phyloP scores from a whole-genome alignment of 2,329 filamentous ascomycete species.

The Dendrostoma leiphaemia region DNA sequence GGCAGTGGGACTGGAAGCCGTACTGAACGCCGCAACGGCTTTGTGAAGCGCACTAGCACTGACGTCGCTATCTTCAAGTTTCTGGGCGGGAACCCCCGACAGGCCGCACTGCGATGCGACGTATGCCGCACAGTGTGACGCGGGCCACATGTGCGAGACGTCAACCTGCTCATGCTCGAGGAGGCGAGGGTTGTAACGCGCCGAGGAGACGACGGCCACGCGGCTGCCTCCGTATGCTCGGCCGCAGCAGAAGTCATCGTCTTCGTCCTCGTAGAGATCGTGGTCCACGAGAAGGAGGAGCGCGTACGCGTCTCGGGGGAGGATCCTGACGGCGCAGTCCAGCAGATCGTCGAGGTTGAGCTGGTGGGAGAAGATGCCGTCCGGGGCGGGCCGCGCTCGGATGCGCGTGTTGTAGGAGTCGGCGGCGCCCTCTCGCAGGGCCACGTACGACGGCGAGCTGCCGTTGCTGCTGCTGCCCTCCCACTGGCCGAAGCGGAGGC shows the following conservation, averaged over 20 bases:
- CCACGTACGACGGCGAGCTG: constrained; percentile 36
- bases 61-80: neutral
- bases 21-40: constrained; percentile 31
- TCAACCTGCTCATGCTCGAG: constrained; percentile 38
- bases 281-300: constrained; percentile 56
- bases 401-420: constrained; percentile 43
- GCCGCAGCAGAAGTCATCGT: constrained; percentile 67
- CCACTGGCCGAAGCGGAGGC: constrained; percentile 50
- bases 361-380: constrained; percentile 46
- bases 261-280: constrained; percentile 64
- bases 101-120: constrained; percentile 37
- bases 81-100: neutral
- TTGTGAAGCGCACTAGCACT: constrained; percentile 29
- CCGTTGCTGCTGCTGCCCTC: constrained; percentile 23
- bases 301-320: constrained; percentile 59
- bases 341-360: constrained; percentile 61
- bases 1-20: constrained; percentile 23
- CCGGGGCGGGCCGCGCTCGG: constrained; percentile 45
- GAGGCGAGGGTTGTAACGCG: constrained; percentile 58
- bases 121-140: constrained; percentile 57
- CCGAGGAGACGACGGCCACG: constrained; percentile 59
- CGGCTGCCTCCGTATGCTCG: constrained; percentile 64
- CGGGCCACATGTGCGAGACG: constrained; percentile 59
- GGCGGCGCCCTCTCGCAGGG: constrained; percentile 37
- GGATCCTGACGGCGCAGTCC: constrained; percentile 50